Conservation (phyloP, 257 asterid species). For the Anisodus tanguticus region DNA sequence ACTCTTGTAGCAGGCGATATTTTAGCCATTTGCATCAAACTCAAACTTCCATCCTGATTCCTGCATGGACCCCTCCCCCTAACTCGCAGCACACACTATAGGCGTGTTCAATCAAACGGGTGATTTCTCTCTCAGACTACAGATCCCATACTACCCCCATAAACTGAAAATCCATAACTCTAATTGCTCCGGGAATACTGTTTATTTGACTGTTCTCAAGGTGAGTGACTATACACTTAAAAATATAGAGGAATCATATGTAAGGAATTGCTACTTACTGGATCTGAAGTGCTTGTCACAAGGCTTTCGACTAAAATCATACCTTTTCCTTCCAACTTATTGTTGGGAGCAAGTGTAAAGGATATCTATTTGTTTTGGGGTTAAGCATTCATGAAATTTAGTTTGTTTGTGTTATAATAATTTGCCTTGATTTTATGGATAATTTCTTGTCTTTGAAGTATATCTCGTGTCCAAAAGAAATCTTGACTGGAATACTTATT, state of each 20-base stretch:
- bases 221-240: neutral
- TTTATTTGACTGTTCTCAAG: conserved; percentile 3
- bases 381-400: neutral
- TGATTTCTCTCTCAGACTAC: conserved; percentile 28
- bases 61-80: neutral
- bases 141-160: conserved; percentile 29
- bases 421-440: conserved; percentile 1
- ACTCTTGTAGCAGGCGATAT: neutral
- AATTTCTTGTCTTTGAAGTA: neutral
- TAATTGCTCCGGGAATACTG: neutral
- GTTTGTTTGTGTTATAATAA: neutral
- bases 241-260: neutral
- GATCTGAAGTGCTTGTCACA: neutral
- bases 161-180: conserved; percentile 31
- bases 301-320: neutral
- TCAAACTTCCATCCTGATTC: neutral
- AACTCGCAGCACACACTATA: neutral
- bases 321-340: conserved; percentile 21
- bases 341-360: neutral
- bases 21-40: neutral
- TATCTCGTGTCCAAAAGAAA: neutral
- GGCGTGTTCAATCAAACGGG: neutral
- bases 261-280: neutral
- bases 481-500: neutral
- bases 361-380: neutral